These are phyloP conservation scores for Forsythia viridissima DNA, from an alignment of 257 asterid genomes.

Conservation along the genomic window DNA sequence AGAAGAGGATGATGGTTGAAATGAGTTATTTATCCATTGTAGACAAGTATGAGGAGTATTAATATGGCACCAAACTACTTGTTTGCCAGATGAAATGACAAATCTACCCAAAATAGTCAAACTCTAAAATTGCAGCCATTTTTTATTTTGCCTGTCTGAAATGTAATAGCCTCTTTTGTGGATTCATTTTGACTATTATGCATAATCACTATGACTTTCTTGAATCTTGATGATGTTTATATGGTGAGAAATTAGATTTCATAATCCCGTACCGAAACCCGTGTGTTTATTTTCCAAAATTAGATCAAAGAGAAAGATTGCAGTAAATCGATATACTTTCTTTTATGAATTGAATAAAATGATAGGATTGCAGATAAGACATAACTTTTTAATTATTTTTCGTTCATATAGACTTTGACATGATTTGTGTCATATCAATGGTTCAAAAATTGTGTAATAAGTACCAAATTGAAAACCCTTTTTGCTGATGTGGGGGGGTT, in stretches of 20 bases:
- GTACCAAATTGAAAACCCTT: constrained; percentile 25
- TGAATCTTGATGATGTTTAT: neutral
- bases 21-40: constrained; percentile 24
- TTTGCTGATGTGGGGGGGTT: constrained; percentile 29
- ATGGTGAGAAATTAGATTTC: neutral
- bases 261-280: neutral
- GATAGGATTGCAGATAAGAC: neutral
- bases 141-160: constrained; percentile 26
- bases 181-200: neutral
- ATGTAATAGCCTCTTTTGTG: neutral
- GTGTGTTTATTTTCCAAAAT: too few relatives aligned
- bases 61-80: constrained; percentile 27
- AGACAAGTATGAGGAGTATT: constrained; percentile 31
- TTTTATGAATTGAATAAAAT: neutral
- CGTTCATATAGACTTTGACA: neutral
- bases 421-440: constrained; percentile 17
- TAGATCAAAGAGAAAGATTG: too few relatives aligned
- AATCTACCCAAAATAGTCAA: neutral
- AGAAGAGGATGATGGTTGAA: constrained; percentile 13
- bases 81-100: constrained; percentile 21
- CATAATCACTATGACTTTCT: neutral
- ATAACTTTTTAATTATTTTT: too few relatives aligned
- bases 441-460: constrained; percentile 22
- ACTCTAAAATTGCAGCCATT: neutral
- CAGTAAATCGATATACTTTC: neutral